phyloP scores from a whole-genome alignment of 768 basidiomycete genomes.

The Amanita brunnescens region DNA sequence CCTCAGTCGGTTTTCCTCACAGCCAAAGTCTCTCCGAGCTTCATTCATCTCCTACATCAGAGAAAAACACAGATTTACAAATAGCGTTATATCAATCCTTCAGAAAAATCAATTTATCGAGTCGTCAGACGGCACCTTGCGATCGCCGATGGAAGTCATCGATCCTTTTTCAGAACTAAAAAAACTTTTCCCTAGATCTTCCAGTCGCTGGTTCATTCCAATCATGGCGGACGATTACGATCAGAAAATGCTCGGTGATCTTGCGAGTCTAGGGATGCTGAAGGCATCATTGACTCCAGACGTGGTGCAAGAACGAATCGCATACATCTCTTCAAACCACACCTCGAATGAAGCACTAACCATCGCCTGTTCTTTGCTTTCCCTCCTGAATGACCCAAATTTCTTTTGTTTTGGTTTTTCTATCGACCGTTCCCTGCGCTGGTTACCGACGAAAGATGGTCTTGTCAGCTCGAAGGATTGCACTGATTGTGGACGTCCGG shows the following conservation, averaged over 20 bases:
- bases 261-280: slow-evolving; percentile 21
- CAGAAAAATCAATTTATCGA: slow-evolving; percentile 20
- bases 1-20: slow-evolving; percentile 20
- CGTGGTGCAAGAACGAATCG: slow-evolving; percentile 28
- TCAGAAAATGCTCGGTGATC: slow-evolving; percentile 4
- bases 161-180: slow-evolving; percentile 14
- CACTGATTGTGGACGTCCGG: slow-evolving; percentile 18
- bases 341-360: slow-evolving; percentile 4
- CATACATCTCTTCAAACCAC: slow-evolving; percentile 18
- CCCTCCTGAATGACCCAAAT: slow-evolving; percentile 11
- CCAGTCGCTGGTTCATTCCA: background rate
- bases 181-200: slow-evolving; percentile 6
- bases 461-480: slow-evolving; percentile 22
- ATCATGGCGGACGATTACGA: background rate
- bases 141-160: slow-evolving; percentile 17
- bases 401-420: background rate
- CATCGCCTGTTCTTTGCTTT: slow-evolving; percentile 16
- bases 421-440: slow-evolving; percentile 10
- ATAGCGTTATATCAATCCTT: slow-evolving; percentile 17
- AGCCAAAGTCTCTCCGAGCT: slow-evolving; percentile 18
- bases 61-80: slow-evolving; percentile 12
- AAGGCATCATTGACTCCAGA: slow-evolving; percentile 19
- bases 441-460: slow-evolving; percentile 32
- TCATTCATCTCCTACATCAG: slow-evolving; percentile 22
- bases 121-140: slow-evolving; percentile 12